Conservation (phyloP, 2,329 filamentous ascomycete genomes). For the Paramyrothecium roridum region DNA sequence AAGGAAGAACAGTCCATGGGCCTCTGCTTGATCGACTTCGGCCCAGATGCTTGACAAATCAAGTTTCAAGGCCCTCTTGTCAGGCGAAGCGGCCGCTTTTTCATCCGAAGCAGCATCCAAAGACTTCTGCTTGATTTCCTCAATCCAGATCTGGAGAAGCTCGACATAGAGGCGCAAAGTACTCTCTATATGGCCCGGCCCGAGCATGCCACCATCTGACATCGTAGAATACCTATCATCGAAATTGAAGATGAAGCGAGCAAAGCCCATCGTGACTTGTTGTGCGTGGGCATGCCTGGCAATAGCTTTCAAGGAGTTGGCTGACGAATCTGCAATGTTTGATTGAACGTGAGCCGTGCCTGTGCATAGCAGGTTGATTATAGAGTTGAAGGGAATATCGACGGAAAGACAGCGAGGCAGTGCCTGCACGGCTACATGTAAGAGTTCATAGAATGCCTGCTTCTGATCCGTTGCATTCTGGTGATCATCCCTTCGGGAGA, state of each 20-base stretch:
- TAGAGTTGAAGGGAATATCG: conserved; percentile 86
- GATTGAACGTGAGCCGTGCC: conserved; percentile 93
- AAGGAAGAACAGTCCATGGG: conserved; percentile 93
- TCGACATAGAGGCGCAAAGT: conserved; percentile 92
- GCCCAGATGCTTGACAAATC: conserved; percentile 87
- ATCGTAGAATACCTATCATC: conserved; percentile 97
- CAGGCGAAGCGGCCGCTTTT: conserved; percentile 59
- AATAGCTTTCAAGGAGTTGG: conserved; percentile 91
- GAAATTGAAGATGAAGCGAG: conserved; percentile 97
- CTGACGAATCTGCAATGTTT: conserved; percentile 89
- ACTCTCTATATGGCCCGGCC: conserved; percentile 89
- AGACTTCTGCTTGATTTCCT: conserved; percentile 86
- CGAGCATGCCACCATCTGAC: conserved; percentile 96
- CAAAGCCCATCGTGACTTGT: conserved; percentile 94
- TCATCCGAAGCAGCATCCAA: conserved; percentile 67
- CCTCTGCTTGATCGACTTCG: conserved; percentile 94
- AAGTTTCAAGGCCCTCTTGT: conserved; percentile 71
- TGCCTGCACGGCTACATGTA: conserved; percentile 94
- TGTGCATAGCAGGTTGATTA: conserved; percentile 93
- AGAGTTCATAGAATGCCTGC: conserved; percentile 90
- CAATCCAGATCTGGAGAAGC: conserved; percentile 93
- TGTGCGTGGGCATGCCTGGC: conserved; percentile 90
- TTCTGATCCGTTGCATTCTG: conserved; percentile 74
- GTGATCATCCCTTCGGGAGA: conserved; percentile 77
- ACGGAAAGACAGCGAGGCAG: conserved; percentile 89